Evolutionary conservation across 805 yeast genomes (phyloP).

Genomic region (Suhomyces pyralidae): DNA sequence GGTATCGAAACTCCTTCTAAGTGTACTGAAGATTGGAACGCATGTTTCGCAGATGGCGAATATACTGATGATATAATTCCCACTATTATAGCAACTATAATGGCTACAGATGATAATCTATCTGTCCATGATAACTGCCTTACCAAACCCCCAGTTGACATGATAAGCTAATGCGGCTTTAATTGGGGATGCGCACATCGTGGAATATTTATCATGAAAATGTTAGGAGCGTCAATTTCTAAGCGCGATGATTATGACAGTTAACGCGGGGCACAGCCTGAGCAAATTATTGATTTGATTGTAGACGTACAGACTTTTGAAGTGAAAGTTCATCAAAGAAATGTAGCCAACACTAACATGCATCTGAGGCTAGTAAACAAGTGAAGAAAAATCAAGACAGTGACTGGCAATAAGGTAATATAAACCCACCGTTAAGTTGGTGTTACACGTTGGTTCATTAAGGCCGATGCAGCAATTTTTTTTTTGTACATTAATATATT

Average conservation of each 20-base stretch:
- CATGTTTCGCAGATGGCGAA: slow-evolving; percentile 32
- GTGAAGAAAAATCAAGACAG: too few relatives aligned
- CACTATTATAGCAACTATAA: slow-evolving; percentile 34
- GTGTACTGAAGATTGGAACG: slow-evolving; percentile 29
- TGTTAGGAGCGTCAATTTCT: background rate
- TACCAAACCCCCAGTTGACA: background rate
- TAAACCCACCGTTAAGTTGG: background rate
- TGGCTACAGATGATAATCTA: slow-evolving; percentile 32
- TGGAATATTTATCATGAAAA: background rate
- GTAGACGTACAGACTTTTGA: too few relatives aligned
- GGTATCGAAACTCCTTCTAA: slow-evolving; percentile 43
- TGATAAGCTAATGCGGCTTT: background rate
- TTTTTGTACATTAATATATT: background rate
- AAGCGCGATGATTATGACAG: background rate
- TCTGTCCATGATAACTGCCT: slow-evolving; percentile 28
- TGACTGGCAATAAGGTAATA: background rate
- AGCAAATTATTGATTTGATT: background rate
- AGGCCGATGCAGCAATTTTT: background rate
- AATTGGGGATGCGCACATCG: background rate
- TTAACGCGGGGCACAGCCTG: background rate
- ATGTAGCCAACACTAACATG: background rate
- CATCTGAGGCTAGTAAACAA: background rate
- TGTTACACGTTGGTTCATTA: background rate
- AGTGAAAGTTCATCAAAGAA: background rate
- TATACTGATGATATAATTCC: slow-evolving; percentile 43